Evolutionary conservation across 345 rosid genomes (phyloP).

Genomic region (Salix koriyanagi): DNA sequence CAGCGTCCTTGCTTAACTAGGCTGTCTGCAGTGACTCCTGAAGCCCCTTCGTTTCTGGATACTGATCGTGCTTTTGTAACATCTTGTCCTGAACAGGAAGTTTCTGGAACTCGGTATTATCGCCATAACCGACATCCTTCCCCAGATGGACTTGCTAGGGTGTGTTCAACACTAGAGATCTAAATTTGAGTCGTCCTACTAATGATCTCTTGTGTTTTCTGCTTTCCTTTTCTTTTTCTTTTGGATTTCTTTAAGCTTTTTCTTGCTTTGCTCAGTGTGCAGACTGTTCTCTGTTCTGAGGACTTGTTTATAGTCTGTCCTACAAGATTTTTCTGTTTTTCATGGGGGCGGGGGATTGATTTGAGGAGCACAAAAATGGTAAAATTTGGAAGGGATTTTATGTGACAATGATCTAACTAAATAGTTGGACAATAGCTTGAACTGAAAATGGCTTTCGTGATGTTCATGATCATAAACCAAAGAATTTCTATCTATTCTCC

Average conservation of each 20-base stretch:
- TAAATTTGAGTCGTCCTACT: background rate
- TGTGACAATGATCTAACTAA: background rate
- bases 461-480: background rate
- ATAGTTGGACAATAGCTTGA: background rate
- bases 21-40: conserved; percentile 41
- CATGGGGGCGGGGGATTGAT: background rate
- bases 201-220: background rate
- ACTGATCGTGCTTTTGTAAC: conserved; percentile 36
- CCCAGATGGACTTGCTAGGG: conserved; percentile 85
- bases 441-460: background rate
- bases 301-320: background rate
- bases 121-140: conserved; percentile 73
- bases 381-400: background rate
- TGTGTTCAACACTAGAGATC: conserved; percentile 18
- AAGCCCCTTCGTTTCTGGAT: conserved; percentile 40
- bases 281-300: background rate
- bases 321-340: background rate
- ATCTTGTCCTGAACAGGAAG: conserved; percentile 38
- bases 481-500: background rate
- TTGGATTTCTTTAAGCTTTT: too few relatives aligned
- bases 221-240: background rate
- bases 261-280: background rate
- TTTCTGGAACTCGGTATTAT: conserved; percentile 51
- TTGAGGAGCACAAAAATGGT: background rate
- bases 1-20: conserved; percentile 50